Base-by-base conservation (phyloP, 208 protist species). In the Ichthyophonus hoferi region DNA sequence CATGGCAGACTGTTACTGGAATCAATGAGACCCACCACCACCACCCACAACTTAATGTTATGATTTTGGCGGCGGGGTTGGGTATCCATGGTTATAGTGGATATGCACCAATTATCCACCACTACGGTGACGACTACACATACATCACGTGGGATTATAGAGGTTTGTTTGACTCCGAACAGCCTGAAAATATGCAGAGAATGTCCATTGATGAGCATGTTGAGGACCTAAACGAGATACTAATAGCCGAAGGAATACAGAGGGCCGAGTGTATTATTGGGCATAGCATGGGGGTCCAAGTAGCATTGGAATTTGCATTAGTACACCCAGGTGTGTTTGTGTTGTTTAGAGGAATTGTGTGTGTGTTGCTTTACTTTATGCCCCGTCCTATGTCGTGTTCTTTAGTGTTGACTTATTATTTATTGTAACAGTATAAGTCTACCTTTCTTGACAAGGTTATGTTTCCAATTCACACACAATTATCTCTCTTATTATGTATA, bases 221-320 rank as follows among this genome's bases (percentile, higher is more conserved):
- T n/a, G 39, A 89, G 50, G 86, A 89, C 38, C 38, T 83, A 7
- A 35, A 83, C 2, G 86, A 89, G 38, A 83, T 89, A 14, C 12
- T 89, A 7, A 12, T 83, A 37, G 7, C 7, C 2, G 34, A 79
- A 58, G 38, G 86, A 14, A 89, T 89, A 12, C 35, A 83, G 7
- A 79, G 40, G 40, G 38, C 67, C n/a, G 39, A 89, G 12, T 7
- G 85, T 2, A 17, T 79, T 34, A 38, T 89, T 7, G 86, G 67
- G 14, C 37, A 79, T 12, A 79, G 42, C 31, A 89, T 79, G 86
- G 86, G 86, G n/a, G 86, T 89, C 3, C 86, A 89, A 58, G 86
- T 89, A 7, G 76, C 76, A 7, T 39, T 89, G 31, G 86, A 89
- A 40, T 83, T 89, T 39, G 86, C 86, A 42, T 14, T 79, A 14